Evolutionary conservation across 139 green algal species (phyloP).

Genomic region (Spirogloea muscicola): DNA sequence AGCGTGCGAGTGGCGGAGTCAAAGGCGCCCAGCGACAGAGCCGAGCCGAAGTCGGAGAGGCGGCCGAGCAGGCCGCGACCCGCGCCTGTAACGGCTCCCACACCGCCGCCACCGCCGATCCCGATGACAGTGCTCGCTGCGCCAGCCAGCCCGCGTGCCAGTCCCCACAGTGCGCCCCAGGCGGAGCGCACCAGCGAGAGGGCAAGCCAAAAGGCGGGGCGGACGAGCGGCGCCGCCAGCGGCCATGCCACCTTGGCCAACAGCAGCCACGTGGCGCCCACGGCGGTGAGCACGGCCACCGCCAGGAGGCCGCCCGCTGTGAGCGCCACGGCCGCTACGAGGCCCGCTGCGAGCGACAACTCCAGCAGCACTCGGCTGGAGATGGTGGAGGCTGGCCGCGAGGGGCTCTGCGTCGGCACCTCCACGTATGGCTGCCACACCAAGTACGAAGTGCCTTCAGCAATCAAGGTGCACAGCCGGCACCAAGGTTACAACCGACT

Average conservation of each 20-base stretch:
- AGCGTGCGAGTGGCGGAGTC: not conserved
- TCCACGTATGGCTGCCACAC: constrained; percentile 4
- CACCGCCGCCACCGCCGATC: not conserved
- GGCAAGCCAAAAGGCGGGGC: constrained; percentile 1
- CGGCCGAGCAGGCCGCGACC: too few species aligned
- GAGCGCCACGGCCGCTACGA: not conserved
- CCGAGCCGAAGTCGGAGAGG: too few species aligned
- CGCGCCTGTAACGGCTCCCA: not conserved
- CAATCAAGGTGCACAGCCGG: too few species aligned
- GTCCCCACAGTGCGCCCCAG: too few species aligned
- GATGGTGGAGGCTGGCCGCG: constrained; percentile 19
- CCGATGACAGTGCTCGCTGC: too few species aligned
- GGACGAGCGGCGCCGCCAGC: not conserved
- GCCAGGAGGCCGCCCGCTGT: not conserved
- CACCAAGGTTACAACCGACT: too few species aligned
- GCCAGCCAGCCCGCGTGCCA: too few species aligned
- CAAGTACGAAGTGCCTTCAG: not conserved
- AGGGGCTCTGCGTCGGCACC: constrained; percentile 1
- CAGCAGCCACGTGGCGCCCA: not conserved
- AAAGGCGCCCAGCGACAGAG: not conserved
- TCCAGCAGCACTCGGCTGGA: constrained; percentile 15
- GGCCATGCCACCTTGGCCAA: constrained; percentile 11
- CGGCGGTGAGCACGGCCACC: not conserved
- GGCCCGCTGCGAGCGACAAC: constrained; percentile 1
- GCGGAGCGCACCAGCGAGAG: too few species aligned